phyloP scores from a whole-genome alignment of 2,329 filamentous ascomycete species.

The Geosmithia flava region DNA sequence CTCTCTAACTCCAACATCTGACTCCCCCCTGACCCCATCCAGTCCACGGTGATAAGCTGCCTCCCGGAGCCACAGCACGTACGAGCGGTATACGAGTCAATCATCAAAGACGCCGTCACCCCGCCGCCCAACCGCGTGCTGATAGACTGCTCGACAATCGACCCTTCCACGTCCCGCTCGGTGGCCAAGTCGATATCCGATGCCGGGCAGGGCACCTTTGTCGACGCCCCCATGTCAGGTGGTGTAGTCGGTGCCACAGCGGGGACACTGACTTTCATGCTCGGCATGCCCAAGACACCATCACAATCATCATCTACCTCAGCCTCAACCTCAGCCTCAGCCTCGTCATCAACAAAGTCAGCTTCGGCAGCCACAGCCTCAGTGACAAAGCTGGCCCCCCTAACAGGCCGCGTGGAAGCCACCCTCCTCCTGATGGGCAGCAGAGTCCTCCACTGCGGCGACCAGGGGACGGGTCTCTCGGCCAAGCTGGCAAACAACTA shows the following conservation, averaged over 20 bases:
- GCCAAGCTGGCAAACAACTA: slow-evolving; percentile 98
- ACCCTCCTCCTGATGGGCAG: slow-evolving; percentile 75
- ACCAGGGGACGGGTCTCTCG: slow-evolving; percentile 72
- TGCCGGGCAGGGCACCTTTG: slow-evolving; percentile 60
- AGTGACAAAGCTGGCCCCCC: too few relatives aligned
- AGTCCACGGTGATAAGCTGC: slow-evolving; percentile 82
- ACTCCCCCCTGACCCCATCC: slow-evolving; percentile 2
- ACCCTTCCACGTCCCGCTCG: slow-evolving; percentile 69
- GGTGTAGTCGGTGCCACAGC: slow-evolving; percentile 84
- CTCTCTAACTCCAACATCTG: slow-evolving; percentile 1
- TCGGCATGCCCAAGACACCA: slow-evolving; percentile 36
- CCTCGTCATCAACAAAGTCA: too few relatives aligned
- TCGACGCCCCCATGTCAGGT: slow-evolving; percentile 95
- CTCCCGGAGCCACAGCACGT: slow-evolving; percentile 86
- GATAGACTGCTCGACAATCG: slow-evolving; percentile 95
- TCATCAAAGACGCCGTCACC: slow-evolving; percentile 41
- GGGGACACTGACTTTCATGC: slow-evolving; percentile 91
- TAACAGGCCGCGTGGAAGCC: slow-evolving; percentile 43
- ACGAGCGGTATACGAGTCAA: slow-evolving; percentile 65
- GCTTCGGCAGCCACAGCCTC: slow-evolving; percentile 38
- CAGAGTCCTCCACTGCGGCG: slow-evolving; percentile 74
- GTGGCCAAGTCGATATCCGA: slow-evolving; percentile 58
- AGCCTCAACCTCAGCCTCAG: too few relatives aligned
- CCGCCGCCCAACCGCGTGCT: slow-evolving; percentile 52
- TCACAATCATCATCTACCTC: too few relatives aligned